phyloP scores from a whole-genome alignment of 179 eudicot species.

The Silene noctiflora region DNA sequence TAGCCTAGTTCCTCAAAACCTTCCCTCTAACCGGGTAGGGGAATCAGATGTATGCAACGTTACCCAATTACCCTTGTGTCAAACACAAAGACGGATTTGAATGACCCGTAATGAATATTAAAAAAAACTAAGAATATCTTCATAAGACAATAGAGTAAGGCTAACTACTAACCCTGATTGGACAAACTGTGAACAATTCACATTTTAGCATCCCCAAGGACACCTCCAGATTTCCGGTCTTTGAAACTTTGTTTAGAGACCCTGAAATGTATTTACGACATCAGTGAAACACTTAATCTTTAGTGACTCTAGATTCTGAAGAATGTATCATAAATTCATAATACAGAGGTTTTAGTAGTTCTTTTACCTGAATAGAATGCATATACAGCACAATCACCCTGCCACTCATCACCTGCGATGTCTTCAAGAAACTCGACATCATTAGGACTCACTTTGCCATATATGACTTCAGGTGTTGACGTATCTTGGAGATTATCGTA shows the following conservation, averaged over 20 bases:
- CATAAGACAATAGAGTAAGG: neutral
- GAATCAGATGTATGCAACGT: no score
- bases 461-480: slow-evolving; percentile 24
- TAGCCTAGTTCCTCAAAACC: no score
- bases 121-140: neutral
- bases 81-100: neutral
- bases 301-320: neutral
- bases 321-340: neutral
- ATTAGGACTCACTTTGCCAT: slow-evolving; percentile 41
- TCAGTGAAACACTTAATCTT: neutral
- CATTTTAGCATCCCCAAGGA: slow-evolving; percentile 38
- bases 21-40: no score
- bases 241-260: slow-evolving; percentile 36
- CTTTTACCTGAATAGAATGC: slow-evolving; percentile 47
- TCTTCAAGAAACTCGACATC: slow-evolving; percentile 57
- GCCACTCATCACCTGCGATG: slow-evolving; percentile 45
- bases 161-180: slow-evolving; percentile 40
- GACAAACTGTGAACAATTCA: slow-evolving; percentile 54
- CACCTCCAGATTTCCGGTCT: slow-evolving; percentile 33
- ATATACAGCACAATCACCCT: slow-evolving; percentile 55
- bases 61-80: neutral
- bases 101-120: neutral
- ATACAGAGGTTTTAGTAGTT: neutral
- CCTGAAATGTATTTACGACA: slow-evolving; percentile 33
- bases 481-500: slow-evolving; percentile 15